phyloP scores from a whole-genome alignment of 73 alveolate species.

The Halteria grandinella region DNA sequence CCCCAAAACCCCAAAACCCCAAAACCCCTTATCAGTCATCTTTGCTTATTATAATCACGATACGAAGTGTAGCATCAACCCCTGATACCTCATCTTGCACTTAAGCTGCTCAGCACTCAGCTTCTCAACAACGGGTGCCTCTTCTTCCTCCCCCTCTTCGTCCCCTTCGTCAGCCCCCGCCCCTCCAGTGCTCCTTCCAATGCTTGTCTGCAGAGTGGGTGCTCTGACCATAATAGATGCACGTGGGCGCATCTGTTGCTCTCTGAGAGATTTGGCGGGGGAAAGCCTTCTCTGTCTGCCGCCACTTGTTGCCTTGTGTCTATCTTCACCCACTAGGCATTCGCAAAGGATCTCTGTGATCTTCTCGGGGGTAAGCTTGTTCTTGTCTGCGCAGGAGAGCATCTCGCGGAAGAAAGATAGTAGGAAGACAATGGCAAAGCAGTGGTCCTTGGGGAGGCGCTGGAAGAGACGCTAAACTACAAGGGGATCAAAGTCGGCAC shows the following conservation, averaged over 20 bases:
- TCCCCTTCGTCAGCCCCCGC: too few species aligned
- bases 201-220: too few species aligned
- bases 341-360: conserved; percentile 35
- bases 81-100: conserved; percentile 37
- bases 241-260: too few species aligned
- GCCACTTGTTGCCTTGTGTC: background rate
- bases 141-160: too few species aligned
- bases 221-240: too few species aligned
- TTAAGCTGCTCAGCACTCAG: conserved; percentile 1
- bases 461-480: background rate
- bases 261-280: too few species aligned
- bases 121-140: too few species aligned
- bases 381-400: conserved; percentile 40
- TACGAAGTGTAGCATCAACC: conserved; percentile 22
- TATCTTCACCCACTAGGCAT: conserved; percentile 45
- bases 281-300: too few species aligned
- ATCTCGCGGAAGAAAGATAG: conserved; percentile 46
- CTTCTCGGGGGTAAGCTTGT: conserved; percentile 42
- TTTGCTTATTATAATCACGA: too few species aligned
- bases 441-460: conserved; percentile 38
- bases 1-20: too few species aligned
- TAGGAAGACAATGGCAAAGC: conserved; percentile 34
- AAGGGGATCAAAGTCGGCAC: conserved; percentile 41
- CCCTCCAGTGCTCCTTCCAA: too few species aligned
- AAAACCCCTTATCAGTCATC: too few species aligned